phyloP scores from a whole-genome alignment of 768 basidiomycete species.

The Asterophora parasitica region DNA sequence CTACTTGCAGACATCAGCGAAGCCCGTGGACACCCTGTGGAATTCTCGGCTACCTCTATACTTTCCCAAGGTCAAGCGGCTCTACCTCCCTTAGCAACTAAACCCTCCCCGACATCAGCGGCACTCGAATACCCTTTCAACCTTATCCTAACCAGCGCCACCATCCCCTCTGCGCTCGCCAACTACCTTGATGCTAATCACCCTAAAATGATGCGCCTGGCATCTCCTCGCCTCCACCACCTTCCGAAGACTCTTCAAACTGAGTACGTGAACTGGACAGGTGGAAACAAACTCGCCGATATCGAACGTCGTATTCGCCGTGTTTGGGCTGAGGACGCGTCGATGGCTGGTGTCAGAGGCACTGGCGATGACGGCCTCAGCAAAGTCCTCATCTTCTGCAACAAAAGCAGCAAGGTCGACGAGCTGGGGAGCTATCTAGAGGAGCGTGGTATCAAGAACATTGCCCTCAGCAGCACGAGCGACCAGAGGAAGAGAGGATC shows the following conservation, averaged over 20 bases:
- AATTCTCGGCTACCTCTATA: slow-evolving; percentile 28
- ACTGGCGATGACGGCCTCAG: slow-evolving; percentile 34
- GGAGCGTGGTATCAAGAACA: slow-evolving; percentile 55
- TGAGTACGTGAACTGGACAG: slow-evolving; percentile 71
- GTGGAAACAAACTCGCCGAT: slow-evolving; percentile 78
- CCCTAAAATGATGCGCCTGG: slow-evolving; percentile 63
- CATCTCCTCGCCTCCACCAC: slow-evolving; percentile 75
- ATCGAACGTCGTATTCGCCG: slow-evolving; percentile 68
- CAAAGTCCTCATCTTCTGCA: slow-evolving; percentile 81
- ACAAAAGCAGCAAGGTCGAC: slow-evolving; percentile 64
- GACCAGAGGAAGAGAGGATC: slow-evolving; percentile 57
- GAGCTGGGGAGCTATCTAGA: slow-evolving; percentile 55
- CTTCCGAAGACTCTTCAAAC: slow-evolving; percentile 67
- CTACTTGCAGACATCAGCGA: slow-evolving; percentile 67
- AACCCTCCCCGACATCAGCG: slow-evolving; percentile 9
- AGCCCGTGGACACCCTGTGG: slow-evolving; percentile 49
- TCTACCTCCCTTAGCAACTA: slow-evolving; percentile 16
- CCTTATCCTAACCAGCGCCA: slow-evolving; percentile 79
- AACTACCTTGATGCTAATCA: slow-evolving; percentile 59
- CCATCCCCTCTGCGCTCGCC: slow-evolving; percentile 74
- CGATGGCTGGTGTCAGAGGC: slow-evolving; percentile 15
- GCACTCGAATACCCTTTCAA: slow-evolving; percentile 69
- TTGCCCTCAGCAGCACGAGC: slow-evolving; percentile 62
- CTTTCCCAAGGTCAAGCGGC: slow-evolving; percentile 5
- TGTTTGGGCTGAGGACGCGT: slow-evolving; percentile 71